phyloP scores from a whole-genome alignment of 495 filamentous ascomycete species.

The Astrothelium macrocarpum region DNA sequence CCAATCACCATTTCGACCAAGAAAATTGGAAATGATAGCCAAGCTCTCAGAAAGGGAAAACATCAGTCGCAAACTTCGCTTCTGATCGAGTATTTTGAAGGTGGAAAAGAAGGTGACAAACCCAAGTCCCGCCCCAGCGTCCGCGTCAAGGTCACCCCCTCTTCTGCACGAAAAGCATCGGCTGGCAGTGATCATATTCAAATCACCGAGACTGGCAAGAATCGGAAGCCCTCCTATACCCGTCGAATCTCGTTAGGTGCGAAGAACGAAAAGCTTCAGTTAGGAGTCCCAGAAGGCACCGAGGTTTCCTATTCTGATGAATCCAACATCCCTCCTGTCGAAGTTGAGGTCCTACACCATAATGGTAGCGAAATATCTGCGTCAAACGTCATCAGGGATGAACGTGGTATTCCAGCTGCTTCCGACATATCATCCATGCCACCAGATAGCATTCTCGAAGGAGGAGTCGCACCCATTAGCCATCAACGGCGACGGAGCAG shows the following conservation, averaged over 20 bases:
- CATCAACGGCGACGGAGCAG: conserved; percentile 48
- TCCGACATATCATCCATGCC: conserved; percentile 91
- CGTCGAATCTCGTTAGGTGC: conserved; percentile 50
- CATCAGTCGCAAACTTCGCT: conserved; percentile 79
- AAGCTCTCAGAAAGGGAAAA: conserved; percentile 36
- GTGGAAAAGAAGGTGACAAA: conserved; percentile 52
- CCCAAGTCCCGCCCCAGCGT: conserved; percentile 73
- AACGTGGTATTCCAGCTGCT: conserved; percentile 34
- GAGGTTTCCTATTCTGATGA: conserved; percentile 69
- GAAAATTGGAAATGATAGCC: conserved; percentile 42
- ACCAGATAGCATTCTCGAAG: conserved; percentile 81
- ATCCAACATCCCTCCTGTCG: conserved; percentile 65
- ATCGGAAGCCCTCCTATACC: conserved; percentile 55
- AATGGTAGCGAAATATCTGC: conserved; percentile 50
- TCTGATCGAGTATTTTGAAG: conserved; percentile 96
- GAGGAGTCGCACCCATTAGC: conserved; percentile 23
- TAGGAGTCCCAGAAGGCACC: conserved; percentile 30
- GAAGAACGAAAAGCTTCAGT: conserved; percentile 46
- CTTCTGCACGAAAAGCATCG: conserved; percentile 46
- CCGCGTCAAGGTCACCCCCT: conserved; percentile 87
- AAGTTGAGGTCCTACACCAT: conserved; percentile 66
- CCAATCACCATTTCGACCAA: conserved; percentile 76
- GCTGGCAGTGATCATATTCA: conserved; percentile 63
- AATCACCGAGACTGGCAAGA: conserved; percentile 65
- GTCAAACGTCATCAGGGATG: conserved; percentile 34